These are phyloP conservation scores for Pseudomonodictys pantanalensis DNA, from an alignment of 495 filamentous ascomycete species.

Conservation along the genomic window DNA sequence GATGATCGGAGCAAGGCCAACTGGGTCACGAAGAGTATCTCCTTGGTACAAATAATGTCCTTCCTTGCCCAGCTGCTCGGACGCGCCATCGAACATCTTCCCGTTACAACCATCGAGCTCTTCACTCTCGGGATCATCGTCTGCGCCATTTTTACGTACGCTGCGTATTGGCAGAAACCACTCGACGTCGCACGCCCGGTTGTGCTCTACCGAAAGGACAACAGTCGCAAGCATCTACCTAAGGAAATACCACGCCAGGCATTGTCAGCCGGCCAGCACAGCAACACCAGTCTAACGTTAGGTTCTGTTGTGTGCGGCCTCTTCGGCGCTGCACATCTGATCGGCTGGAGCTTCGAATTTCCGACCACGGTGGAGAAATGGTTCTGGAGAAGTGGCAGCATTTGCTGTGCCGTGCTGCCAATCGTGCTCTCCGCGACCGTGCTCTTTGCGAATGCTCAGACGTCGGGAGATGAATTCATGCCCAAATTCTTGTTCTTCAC, in stretches of 20 bases:
- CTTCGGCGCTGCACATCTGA: not conserved
- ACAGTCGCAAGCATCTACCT: not conserved
- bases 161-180: constrained; percentile 8
- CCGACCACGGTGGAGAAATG: not conserved
- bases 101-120: constrained; percentile 8
- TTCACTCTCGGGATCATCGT: constrained; percentile 9
- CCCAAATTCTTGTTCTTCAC: not conserved
- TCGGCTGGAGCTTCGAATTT: not conserved
- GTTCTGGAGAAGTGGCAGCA: not conserved
- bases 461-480: too few species aligned
- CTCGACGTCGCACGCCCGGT: not conserved
- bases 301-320: not conserved
- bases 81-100: constrained; percentile 5
- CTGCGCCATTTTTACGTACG: constrained; percentile 1
- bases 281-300: too few species aligned
- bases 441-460: not conserved
- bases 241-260: not conserved
- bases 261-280: too few species aligned
- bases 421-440: not conserved
- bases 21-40: constrained; percentile 5
- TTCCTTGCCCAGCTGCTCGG: not conserved
- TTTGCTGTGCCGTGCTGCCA: not conserved
- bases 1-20: constrained; percentile 10
- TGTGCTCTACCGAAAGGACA: too few species aligned
- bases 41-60: constrained; percentile 4